Conservation (phyloP, 2,329 filamentous ascomycete genomes). For the Davidsoniella virescens region DNA sequence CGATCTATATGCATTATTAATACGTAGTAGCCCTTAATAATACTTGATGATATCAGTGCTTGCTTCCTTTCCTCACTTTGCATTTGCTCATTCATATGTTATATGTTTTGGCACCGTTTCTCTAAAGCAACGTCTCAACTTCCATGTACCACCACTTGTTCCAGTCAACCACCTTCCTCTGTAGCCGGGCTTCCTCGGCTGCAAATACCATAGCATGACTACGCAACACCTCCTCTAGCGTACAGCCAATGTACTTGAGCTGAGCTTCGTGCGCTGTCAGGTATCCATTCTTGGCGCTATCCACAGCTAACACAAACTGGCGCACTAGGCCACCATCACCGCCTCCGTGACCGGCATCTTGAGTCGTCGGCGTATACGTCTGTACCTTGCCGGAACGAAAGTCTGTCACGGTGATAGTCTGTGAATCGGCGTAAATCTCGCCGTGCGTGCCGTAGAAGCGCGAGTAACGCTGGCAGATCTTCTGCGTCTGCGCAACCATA, state of each 20-base stretch:
- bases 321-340: slow-evolving; percentile 45
- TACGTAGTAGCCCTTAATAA: too few species aligned
- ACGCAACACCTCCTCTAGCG: slow-evolving; percentile 69
- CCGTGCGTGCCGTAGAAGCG: slow-evolving; percentile 74
- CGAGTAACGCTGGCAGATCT: slow-evolving; percentile 72
- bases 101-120: too few species aligned
- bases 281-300: slow-evolving; percentile 56
- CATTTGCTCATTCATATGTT: too few species aligned
- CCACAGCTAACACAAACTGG: slow-evolving; percentile 70
- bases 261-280: slow-evolving; percentile 58
- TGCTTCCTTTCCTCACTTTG: neutral
- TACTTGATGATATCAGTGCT: neutral
- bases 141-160: slow-evolving; percentile 51
- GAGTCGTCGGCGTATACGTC: slow-evolving; percentile 23
- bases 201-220: slow-evolving; percentile 91
- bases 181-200: slow-evolving; percentile 67
- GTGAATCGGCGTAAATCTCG: slow-evolving; percentile 73
- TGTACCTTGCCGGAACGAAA: slow-evolving; percentile 27
- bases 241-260: slow-evolving; percentile 59
- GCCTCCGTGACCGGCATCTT: slow-evolving; percentile 25
- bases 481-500: slow-evolving; percentile 82
- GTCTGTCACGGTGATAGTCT: slow-evolving; percentile 35
- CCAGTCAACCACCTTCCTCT: slow-evolving; percentile 59
- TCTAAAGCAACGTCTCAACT: slow-evolving; percentile 16
- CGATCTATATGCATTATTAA: too few species aligned